A percentile compares a stretch with the other conserved stretches of the same genome.
Conservation (phyloP, 495 filamentous ascomycete species). For the Penicillium dipodomyicola region DNA sequence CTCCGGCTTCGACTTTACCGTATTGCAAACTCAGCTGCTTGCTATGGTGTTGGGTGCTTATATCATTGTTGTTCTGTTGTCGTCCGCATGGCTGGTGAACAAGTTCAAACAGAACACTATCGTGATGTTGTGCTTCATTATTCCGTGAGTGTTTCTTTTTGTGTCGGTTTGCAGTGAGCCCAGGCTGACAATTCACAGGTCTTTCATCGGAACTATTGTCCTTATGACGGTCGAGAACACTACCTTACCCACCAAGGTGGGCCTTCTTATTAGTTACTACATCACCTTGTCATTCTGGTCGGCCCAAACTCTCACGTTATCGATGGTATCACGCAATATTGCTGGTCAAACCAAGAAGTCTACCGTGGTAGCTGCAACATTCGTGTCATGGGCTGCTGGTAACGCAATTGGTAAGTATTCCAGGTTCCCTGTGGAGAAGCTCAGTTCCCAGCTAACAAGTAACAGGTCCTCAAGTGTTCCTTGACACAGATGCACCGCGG, state of each 20-base stretch:
- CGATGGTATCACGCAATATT: slow-evolving; percentile 62
- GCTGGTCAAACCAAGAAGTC: slow-evolving; percentile 69
- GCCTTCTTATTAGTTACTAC: slow-evolving; percentile 62
- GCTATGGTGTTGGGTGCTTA: slow-evolving; percentile 71
- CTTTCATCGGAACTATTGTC: slow-evolving; percentile 60
- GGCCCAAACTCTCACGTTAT: slow-evolving; percentile 55
- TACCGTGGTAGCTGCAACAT: slow-evolving; percentile 45
- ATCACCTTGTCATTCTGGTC: slow-evolving; percentile 57
- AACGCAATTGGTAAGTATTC: slow-evolving; percentile 39
- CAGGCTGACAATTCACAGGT: slow-evolving; percentile 17
- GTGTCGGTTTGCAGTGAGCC: background rate
- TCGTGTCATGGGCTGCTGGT: slow-evolving; percentile 44
- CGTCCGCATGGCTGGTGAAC: slow-evolving; percentile 62
- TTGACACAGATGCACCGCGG: slow-evolving; percentile 34
- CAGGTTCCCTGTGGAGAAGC: background rate
- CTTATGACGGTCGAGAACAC: slow-evolving; percentile 59
- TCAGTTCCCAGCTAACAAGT: slow-evolving; percentile 1
- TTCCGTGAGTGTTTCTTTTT: slow-evolving; percentile 51
- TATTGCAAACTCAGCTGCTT: slow-evolving; percentile 44
- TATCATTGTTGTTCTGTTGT: slow-evolving; percentile 59
- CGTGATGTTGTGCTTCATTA: slow-evolving; percentile 60
- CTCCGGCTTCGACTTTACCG: slow-evolving; percentile 41
- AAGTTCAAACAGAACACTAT: slow-evolving; percentile 61
- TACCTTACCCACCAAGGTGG: slow-evolving; percentile 47
- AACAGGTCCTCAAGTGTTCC: slow-evolving; percentile 48